These are phyloP conservation scores for Ensete ventricosum DNA, from an alignment of 176 grass and related monocot genomes.

Conservation along the genomic window DNA sequence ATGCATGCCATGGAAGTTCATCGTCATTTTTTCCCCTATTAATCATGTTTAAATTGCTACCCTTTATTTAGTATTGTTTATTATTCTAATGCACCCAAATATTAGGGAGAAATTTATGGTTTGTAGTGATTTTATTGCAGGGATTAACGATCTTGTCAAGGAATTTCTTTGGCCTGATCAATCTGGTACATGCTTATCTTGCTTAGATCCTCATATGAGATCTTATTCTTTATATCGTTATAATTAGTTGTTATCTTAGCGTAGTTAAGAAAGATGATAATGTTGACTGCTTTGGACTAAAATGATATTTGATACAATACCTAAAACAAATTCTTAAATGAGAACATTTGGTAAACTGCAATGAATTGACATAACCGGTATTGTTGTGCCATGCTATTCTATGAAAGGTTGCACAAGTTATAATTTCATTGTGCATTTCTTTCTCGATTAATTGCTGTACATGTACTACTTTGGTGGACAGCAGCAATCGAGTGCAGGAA, in stretches of 20 bases:
- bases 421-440: neutral
- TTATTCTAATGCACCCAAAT: neutral
- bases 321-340: neutral
- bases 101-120: neutral
- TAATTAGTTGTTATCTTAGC: neutral
- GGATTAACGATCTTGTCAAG: slow-evolving; percentile 45
- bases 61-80: neutral
- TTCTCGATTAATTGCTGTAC: neutral
- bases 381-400: neutral
- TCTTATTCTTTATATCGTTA: neutral
- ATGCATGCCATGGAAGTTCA: neutral
- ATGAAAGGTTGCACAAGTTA: neutral
- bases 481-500: neutral
- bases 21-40: neutral
- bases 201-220: slow-evolving; percentile 14
- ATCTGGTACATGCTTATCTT: slow-evolving; percentile 36
- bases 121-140: slow-evolving; percentile 30
- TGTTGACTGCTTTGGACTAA: neutral
- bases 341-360: neutral
- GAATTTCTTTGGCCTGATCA: slow-evolving; percentile 43
- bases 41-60: neutral
- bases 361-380: neutral
- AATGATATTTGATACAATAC: neutral
- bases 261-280: neutral
- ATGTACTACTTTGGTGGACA: neutral